Percentiles rank a stretch among this genome's conserved stretches.
These are phyloP conservation scores for Aristolochia californica DNA, from an alignment of 164 flowering plant species.

Conservation along the genomic window DNA sequence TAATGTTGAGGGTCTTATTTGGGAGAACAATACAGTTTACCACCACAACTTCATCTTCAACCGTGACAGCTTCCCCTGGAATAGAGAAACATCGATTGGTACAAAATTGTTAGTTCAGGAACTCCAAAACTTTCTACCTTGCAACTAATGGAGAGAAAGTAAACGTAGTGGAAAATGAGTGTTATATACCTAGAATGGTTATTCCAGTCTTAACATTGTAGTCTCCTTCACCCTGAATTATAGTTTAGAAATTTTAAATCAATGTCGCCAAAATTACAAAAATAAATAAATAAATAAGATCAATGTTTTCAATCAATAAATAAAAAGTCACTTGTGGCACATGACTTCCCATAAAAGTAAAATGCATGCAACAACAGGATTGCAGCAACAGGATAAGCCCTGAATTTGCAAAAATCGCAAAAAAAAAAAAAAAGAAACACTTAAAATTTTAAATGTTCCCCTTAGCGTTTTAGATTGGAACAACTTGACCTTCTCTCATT, in stretches of 20 bases:
- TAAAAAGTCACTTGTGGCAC: no score
- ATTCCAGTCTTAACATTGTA: constrained; percentile 64
- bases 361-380: no score
- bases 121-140: neutral
- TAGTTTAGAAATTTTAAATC: neutral
- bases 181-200: constrained; percentile 57
- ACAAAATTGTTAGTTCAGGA: neutral
- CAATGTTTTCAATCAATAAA: neutral
- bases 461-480: no score
- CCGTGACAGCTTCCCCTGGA: constrained; percentile 84
- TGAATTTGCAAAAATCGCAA: no score
- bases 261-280: neutral
- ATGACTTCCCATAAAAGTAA: no score
- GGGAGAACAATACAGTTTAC: constrained; percentile 88
- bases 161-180: neutral
- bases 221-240: constrained; percentile 47
- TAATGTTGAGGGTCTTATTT: constrained; percentile 78
- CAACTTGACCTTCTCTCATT: no score
- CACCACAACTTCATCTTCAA: constrained; percentile 96
- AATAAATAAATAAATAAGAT: neutral
- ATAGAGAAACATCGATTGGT: neutral
- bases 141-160: no score
- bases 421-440: no score
- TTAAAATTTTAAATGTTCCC: no score
- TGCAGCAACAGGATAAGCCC: no score